These are phyloP conservation scores for Penicillium bovifimosum DNA, from an alignment of 495 filamentous ascomycete species.

Conservation along the genomic window DNA sequence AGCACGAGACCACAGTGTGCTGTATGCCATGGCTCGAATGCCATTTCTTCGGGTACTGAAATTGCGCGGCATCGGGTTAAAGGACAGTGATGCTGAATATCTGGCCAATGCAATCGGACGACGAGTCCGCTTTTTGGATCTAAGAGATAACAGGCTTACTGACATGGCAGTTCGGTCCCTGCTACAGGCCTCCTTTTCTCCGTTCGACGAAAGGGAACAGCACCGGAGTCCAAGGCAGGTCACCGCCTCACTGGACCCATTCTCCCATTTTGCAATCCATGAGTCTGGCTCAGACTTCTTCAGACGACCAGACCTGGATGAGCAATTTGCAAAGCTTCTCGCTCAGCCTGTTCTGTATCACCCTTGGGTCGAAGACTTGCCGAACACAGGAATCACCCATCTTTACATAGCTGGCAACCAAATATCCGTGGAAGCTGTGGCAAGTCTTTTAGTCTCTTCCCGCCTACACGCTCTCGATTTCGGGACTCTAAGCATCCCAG, in stretches of 20 bases:
- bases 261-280: slow-evolving; percentile 7
- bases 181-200: slow-evolving; percentile 45
- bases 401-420: slow-evolving; percentile 55
- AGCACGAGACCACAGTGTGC: slow-evolving; percentile 46
- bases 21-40: slow-evolving; percentile 40
- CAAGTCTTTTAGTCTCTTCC: slow-evolving; percentile 46
- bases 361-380: slow-evolving; percentile 48
- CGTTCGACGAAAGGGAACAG: slow-evolving; percentile 4
- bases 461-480: slow-evolving; percentile 50
- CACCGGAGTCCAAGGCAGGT: slow-evolving; percentile 1
- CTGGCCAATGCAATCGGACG: slow-evolving; percentile 49
- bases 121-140: slow-evolving; percentile 52
- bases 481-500: slow-evolving; percentile 39
- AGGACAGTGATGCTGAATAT: slow-evolving; percentile 48
- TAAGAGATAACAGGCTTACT: slow-evolving; percentile 55
- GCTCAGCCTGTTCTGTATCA: slow-evolving; percentile 45
- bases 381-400: slow-evolving; percentile 53
- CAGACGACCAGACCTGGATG: slow-evolving; percentile 43
- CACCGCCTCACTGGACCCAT: slow-evolving; percentile 10
- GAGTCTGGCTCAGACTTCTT: slow-evolving; percentile 20
- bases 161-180: slow-evolving; percentile 50
- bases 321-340: slow-evolving; percentile 43
- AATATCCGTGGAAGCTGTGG: slow-evolving; percentile 52
- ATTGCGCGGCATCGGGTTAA: slow-evolving; percentile 51
- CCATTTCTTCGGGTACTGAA: slow-evolving; percentile 53